Evolutionary conservation across 768 basidiomycete genomes (phyloP).

Genomic region (Boletus pseudo-olivaceus): DNA sequence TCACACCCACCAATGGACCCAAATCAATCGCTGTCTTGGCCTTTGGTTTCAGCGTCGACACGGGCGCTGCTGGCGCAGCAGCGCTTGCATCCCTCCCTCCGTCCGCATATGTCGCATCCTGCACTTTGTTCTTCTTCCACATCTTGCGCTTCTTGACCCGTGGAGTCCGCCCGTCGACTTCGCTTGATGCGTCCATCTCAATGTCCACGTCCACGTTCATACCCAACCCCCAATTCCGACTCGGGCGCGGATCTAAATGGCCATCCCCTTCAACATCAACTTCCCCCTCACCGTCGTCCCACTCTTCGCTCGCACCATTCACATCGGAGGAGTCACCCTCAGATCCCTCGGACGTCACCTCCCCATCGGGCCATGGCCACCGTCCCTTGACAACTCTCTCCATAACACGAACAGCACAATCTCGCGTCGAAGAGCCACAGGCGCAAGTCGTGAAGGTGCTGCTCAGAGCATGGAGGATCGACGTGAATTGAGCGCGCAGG

Average conservation of each 20-base stretch:
- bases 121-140: slow-evolving; percentile 15
- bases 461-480: slow-evolving; percentile 64
- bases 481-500: slow-evolving; percentile 62
- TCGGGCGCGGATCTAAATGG: not conserved
- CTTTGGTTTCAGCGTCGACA: not conserved
- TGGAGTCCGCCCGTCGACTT: slow-evolving; percentile 3
- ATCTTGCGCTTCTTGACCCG: slow-evolving; percentile 20
- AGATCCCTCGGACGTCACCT: slow-evolving; percentile 24
- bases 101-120: slow-evolving; percentile 29
- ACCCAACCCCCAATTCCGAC: slow-evolving; percentile 19
- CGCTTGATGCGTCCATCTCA: slow-evolving; percentile 13
- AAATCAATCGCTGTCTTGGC: slow-evolving; percentile 38
- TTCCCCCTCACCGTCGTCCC: slow-evolving; percentile 14
- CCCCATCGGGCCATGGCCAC: slow-evolving; percentile 31
- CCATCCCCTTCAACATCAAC: slow-evolving; percentile 27
- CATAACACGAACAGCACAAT: slow-evolving; percentile 66
- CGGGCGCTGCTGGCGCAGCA: not conserved
- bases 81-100: not conserved
- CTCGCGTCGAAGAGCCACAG: slow-evolving; percentile 57
- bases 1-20: slow-evolving; percentile 59
- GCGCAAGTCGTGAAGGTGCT: slow-evolving; percentile 75
- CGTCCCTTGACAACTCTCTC: slow-evolving; percentile 53
- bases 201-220: slow-evolving; percentile 25
- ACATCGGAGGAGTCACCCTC: slow-evolving; percentile 17
- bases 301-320: slow-evolving; percentile 12